phyloP scores from a whole-genome alignment of 306 rosid genomes.

The Delonix regia region DNA sequence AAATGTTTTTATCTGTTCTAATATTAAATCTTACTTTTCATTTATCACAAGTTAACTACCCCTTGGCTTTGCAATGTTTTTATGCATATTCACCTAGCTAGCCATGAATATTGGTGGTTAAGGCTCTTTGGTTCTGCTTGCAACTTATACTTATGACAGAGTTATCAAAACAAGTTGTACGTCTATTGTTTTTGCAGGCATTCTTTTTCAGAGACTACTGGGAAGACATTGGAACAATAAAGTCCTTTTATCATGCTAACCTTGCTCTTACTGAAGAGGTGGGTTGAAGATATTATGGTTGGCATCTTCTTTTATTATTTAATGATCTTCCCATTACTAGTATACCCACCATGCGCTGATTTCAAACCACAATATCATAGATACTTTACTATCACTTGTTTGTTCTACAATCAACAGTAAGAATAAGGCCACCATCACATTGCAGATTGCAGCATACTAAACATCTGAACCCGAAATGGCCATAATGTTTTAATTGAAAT shows the following conservation, averaged over 20 bases:
- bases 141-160: background rate
- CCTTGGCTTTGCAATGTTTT: background rate
- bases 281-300: constrained; percentile 30
- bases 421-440: background rate
- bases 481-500: background rate
- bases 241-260: constrained; percentile 80
- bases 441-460: constrained; percentile 7
- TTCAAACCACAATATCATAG: background rate
- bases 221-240: constrained; percentile 94
- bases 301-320: background rate
- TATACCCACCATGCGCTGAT: background rate
- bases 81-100: background rate
- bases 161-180: constrained; percentile 9
- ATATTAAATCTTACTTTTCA: constrained; percentile 3
- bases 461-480: background rate
- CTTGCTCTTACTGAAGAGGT: constrained; percentile 94
- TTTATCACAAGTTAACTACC: background rate
- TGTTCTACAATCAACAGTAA: background rate
- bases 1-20: constrained; percentile 23
- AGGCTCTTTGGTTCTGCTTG: background rate
- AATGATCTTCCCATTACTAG: background rate
- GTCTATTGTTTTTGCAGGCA: constrained; percentile 54
- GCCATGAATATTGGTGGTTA: background rate
- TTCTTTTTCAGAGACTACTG: constrained; percentile 84
- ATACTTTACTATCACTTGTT: background rate